phyloP scores from a whole-genome alignment of 2,329 filamentous ascomycete species.

The Trichoderma brevicompactum region DNA sequence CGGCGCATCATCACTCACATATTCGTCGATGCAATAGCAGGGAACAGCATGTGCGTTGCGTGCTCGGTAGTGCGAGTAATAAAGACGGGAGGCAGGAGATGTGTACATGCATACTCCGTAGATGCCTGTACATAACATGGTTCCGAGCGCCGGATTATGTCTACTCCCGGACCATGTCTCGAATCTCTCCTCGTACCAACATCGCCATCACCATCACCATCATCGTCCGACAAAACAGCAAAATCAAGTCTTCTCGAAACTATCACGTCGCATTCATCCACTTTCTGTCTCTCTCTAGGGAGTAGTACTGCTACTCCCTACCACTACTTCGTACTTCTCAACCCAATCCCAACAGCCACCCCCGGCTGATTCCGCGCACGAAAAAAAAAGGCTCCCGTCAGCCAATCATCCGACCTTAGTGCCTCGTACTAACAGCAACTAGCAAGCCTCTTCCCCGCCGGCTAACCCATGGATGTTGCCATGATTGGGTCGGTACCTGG shows the following conservation, averaged over 20 bases:
- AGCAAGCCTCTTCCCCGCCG: conserved; percentile 2
- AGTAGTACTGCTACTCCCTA: too few relatives aligned
- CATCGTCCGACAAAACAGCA: neutral
- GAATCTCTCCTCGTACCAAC: neutral
- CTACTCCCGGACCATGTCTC: neutral
- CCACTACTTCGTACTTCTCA: neutral
- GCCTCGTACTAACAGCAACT: conserved; percentile 5
- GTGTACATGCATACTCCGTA: neutral
- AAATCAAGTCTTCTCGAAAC: too few relatives aligned
- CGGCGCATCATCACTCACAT: conserved; percentile 3
- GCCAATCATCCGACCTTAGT: neutral
- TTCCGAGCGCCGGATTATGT: neutral
- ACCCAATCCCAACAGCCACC: neutral
- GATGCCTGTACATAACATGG: too few relatives aligned
- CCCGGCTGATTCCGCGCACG: neutral
- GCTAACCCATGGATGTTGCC: conserved; percentile 2
- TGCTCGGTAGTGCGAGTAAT: too few relatives aligned
- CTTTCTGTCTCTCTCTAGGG: too few relatives aligned
- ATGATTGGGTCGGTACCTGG: conserved; percentile 2
- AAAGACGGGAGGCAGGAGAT: neutral
- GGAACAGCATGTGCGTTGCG: neutral
- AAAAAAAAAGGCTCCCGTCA: neutral
- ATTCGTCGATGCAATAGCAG: neutral
- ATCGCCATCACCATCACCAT: neutral
- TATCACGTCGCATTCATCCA: too few relatives aligned